Conservation (phyloP, 2,329 filamentous ascomycete genomes). For the Elsinoe arachidis region DNA sequence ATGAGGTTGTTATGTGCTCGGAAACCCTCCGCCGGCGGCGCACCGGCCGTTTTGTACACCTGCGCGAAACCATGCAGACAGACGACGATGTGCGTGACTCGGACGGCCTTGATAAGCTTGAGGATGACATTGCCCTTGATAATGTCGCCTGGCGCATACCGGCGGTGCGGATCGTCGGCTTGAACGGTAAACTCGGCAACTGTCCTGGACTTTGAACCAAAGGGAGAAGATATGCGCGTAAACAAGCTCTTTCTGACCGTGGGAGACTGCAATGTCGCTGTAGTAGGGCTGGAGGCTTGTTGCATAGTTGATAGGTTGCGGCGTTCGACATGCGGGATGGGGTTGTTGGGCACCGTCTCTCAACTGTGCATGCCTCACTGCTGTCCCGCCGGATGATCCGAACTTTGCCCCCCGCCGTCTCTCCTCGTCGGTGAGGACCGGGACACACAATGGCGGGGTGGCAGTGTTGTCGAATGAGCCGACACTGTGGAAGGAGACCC, state of each 20-base stretch:
- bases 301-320: conserved; percentile 2
- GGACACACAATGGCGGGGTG: conserved; percentile 5
- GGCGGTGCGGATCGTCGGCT: conserved; percentile 66
- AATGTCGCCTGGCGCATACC: conserved; percentile 65
- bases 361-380: conserved; percentile 6
- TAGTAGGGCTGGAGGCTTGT: conserved; percentile 10
- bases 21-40: conserved; percentile 45
- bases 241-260: conserved; percentile 10
- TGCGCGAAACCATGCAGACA: conserved; percentile 70
- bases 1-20: conserved; percentile 41
- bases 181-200: conserved; percentile 71
- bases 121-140: conserved; percentile 66
- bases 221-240: conserved; percentile 34
- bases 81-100: conserved; percentile 72
- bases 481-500: not conserved
- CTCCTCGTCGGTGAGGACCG: not conserved
- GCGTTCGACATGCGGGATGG: conserved; percentile 11
- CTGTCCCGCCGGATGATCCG: not conserved
- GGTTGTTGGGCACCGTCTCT: conserved; percentile 6
- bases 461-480: not conserved
- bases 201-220: conserved; percentile 51
- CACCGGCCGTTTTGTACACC: conserved; percentile 63
- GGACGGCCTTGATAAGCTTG: conserved; percentile 62
- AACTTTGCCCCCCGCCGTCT: not conserved
- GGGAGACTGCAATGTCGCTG: conserved; percentile 8